Conservation (phyloP, 1,284 basidiomycete genomes). For the Cutaneotrichosporon mucoides region DNA sequence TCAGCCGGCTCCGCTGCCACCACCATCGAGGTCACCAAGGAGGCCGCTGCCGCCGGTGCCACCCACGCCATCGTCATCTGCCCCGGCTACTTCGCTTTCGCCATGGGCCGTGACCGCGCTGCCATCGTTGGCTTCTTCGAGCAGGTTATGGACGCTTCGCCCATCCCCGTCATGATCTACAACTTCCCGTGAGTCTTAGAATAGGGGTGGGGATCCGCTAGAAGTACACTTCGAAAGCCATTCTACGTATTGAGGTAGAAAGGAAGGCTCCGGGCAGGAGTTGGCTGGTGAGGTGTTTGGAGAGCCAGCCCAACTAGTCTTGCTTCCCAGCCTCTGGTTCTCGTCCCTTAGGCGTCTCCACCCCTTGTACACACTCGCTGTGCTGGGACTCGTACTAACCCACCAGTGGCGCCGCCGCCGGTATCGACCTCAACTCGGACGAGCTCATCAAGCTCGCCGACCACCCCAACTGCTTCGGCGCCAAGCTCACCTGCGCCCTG, state of each 20-base stretch:
- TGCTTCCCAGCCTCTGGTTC: too few relatives aligned
- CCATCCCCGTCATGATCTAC: constrained; percentile 83
- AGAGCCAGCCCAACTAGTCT: too few relatives aligned
- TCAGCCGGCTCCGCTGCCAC: constrained; percentile 62
- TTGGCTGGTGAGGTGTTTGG: too few relatives aligned
- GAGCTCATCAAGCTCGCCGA: constrained; percentile 64
- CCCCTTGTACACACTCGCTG: too few relatives aligned
- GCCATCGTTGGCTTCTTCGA: constrained; percentile 51
- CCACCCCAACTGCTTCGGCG: constrained; percentile 85
- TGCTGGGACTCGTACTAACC: background rate
- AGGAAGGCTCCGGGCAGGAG: too few relatives aligned
- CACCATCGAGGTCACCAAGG: constrained; percentile 70
- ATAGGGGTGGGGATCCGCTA: too few relatives aligned
- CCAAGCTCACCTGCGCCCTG: constrained; percentile 79
- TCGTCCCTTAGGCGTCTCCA: too few relatives aligned
- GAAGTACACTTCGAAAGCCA: too few relatives aligned
- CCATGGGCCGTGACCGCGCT: constrained; percentile 48
- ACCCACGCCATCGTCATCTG: constrained; percentile 56
- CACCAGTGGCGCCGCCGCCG: constrained; percentile 58
- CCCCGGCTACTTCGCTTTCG: constrained; percentile 52
- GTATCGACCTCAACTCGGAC: constrained; percentile 82
- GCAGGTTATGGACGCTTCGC: constrained; percentile 73
- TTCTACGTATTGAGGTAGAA: too few relatives aligned
- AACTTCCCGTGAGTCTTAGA: constrained; percentile 64
- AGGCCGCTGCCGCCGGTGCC: constrained; percentile 76